Conservation (phyloP, 768 basidiomycete genomes). For the Hemileccinum impolitum region DNA sequence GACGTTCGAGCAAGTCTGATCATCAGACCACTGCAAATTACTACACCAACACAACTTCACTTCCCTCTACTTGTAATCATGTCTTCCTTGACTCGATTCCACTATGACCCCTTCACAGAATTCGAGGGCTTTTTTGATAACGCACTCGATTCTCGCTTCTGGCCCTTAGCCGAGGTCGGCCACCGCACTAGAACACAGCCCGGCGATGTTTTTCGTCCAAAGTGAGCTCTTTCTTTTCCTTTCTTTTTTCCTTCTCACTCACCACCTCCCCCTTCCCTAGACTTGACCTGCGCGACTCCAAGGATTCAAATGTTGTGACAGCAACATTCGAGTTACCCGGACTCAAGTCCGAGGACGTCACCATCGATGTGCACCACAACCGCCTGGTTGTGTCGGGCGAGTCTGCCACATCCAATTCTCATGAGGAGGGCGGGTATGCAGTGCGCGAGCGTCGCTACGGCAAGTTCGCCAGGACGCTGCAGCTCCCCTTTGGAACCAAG, state of each 20-base stretch:
- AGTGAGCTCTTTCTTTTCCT: no score
- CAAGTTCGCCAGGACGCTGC: conserved; percentile 41
- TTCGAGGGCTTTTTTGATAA: conserved; percentile 2
- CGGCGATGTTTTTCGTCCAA: conserved; percentile 12
- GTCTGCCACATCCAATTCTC: conserved; percentile 30
- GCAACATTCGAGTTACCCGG: conserved; percentile 50
- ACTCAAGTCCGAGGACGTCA: conserved; percentile 39
- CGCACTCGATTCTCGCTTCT: conserved; percentile 5
- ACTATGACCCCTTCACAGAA: neutral
- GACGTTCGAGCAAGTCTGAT: no score
- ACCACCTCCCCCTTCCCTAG: no score
- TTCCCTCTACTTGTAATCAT: no score
- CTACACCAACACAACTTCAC: no score
- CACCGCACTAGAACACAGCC: no score
- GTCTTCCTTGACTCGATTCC: conserved; percentile 2
- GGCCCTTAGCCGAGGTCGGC: neutral
- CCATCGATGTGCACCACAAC: conserved; percentile 42
- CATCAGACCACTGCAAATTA: no score
- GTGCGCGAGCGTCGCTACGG: conserved; percentile 44
- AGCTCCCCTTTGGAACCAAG: conserved; percentile 44
- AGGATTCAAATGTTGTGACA: conserved; percentile 39
- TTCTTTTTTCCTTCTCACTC: no score
- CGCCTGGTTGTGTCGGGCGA: conserved; percentile 49
- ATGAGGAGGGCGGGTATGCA: conserved; percentile 38
- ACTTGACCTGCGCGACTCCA: conserved; percentile 46